Evolutionary conservation across 352 stramenopile species (phyloP), one percentile per base, ranked within the genome.

Genomic region (Pythium periplocum): DNA sequence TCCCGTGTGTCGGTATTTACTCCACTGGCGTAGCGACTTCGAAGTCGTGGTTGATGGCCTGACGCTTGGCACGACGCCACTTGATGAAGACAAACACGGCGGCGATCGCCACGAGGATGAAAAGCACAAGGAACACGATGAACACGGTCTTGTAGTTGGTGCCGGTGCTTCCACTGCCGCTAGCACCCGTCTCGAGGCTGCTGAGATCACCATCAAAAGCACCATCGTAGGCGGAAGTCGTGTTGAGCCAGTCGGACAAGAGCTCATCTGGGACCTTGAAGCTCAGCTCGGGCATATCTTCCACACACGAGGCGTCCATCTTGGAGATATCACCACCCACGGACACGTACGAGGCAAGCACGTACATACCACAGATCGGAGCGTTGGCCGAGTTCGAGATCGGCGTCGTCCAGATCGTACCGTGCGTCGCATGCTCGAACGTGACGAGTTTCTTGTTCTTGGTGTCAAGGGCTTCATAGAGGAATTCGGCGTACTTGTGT

Each of bases 231-330:
- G 45, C 10, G 10, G 45, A 50, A 31, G 45, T 38, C 45, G 45
- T 50, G 45, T 50, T 50, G 45, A 50, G 45, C 17, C 31, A 50
- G 12, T 42, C 36, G 11, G 48, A 53, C 48, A 53, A 32, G 7
- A 53, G 17, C 17, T 26, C 17, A 9, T 57, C 17, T 11, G 44
- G n/a, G 2, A 70, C 31, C 2, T 49, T 62, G 11, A 83, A 64
- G 45, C 30, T 69, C 35, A 83, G 60, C 6, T 41, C 38, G 4
- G 64, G 57, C 58, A 79, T 66, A 8, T 62, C n/a, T 6, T 33
- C 41, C 31, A 83, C 52, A 46, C 77, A 87, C 1, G 71, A 67
- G n/a, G 60, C 69, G 59, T 85, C 72, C n/a, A 85, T 37, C 10
- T 34, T 45, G 1, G 52, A 30, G 34, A 86, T 46, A 40, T 80